Evolutionary conservation across 352 stramenopile species (phyloP).

Genomic region (Elongisporangium prolatum): DNA sequence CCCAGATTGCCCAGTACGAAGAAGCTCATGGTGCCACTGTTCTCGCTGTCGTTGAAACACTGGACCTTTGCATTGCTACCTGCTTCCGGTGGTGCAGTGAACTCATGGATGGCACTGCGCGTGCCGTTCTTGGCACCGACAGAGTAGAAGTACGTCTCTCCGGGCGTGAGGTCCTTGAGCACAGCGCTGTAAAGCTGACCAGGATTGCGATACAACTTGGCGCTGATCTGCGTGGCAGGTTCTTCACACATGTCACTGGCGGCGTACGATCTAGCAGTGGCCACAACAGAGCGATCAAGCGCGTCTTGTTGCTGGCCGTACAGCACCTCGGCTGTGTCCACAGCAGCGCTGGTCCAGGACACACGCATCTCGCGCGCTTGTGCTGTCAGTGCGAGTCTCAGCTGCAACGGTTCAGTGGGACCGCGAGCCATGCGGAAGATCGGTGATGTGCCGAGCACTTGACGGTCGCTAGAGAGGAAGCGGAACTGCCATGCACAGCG

Average conservation of each 20-base stretch:
- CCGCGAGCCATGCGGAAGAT: slow-evolving; percentile 29
- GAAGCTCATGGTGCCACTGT: slow-evolving; percentile 41
- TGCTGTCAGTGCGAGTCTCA: slow-evolving; percentile 30
- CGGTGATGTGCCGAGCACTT: slow-evolving; percentile 24
- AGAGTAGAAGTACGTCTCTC: slow-evolving; percentile 31
- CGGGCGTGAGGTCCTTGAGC: slow-evolving; percentile 24
- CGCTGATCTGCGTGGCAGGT: slow-evolving; percentile 10
- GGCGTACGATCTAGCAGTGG: slow-evolving; percentile 24
- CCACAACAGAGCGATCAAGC: slow-evolving; percentile 6
- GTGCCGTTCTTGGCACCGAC: slow-evolving; percentile 23
- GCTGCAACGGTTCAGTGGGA: slow-evolving; percentile 32
- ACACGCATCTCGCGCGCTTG: slow-evolving; percentile 41
- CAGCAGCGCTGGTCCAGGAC: slow-evolving; percentile 41
- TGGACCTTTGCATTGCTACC: slow-evolving; percentile 11
- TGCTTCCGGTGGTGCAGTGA: slow-evolving; percentile 17
- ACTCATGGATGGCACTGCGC: slow-evolving; percentile 22
- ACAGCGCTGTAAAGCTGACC: slow-evolving; percentile 33
- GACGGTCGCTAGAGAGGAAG: slow-evolving; percentile 22
- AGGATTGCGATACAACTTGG: slow-evolving; percentile 16
- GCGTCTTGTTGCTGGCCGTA: slow-evolving; percentile 22
- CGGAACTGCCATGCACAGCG: slow-evolving; percentile 38
- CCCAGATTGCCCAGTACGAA: slow-evolving; percentile 77
- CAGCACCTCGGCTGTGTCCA: slow-evolving; percentile 29
- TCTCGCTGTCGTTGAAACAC: slow-evolving; percentile 1
- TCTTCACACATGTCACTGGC: slow-evolving; percentile 24